A percentile compares a stretch with the other conserved stretches of the same genome.
phyloP scores from a whole-genome alignment of 805 yeast genomes.

The Debaryomyces tyrocola region DNA sequence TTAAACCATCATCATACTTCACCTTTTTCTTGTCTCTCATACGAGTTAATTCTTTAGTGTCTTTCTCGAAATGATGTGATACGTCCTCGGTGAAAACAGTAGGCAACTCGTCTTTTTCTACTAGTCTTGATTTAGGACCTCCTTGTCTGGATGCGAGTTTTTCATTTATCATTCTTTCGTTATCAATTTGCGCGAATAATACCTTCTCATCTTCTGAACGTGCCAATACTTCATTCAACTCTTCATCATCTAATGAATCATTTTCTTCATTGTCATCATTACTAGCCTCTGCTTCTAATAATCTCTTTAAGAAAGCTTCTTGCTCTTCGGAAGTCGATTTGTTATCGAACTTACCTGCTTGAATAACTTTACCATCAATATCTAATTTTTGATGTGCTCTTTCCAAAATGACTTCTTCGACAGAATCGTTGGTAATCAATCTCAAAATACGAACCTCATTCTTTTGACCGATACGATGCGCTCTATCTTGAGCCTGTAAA shows the following conservation, averaged over 20 bases:
- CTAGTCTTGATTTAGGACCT: slow-evolving; percentile 50
- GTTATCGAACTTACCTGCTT: slow-evolving; percentile 88
- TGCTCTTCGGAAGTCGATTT: slow-evolving; percentile 86
- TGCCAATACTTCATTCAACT: slow-evolving; percentile 69
- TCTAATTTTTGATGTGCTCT: slow-evolving; percentile 82
- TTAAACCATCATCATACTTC: slow-evolving; percentile 83
- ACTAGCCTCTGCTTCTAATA: slow-evolving; percentile 67
- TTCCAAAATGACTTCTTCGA: slow-evolving; percentile 79
- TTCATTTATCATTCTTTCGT: slow-evolving; percentile 46
- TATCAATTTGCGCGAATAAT: slow-evolving; percentile 59
- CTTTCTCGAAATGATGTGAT: slow-evolving; percentile 49
- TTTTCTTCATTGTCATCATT: slow-evolving; percentile 58
- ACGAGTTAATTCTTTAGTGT: slow-evolving; percentile 52
- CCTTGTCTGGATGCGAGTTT: slow-evolving; percentile 29
- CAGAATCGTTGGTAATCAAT: slow-evolving; percentile 74
- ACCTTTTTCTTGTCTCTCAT: slow-evolving; percentile 77
- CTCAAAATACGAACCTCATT: slow-evolving; percentile 82
- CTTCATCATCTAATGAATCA: slow-evolving; percentile 61
- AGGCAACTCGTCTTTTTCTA: slow-evolving; percentile 73
- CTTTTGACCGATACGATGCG: slow-evolving; percentile 87
- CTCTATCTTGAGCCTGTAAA: slow-evolving; percentile 88
- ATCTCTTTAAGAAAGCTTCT: slow-evolving; percentile 70
- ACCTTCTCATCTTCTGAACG: slow-evolving; percentile 62
- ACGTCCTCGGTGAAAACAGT: slow-evolving; percentile 71
- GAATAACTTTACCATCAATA: slow-evolving; percentile 86